A percentile compares a stretch with the other conserved stretches of the same genome.
Evolutionary conservation across 2,329 filamentous ascomycete genomes (phyloP).

Genomic region (Phyllosticta capitalensis): DNA sequence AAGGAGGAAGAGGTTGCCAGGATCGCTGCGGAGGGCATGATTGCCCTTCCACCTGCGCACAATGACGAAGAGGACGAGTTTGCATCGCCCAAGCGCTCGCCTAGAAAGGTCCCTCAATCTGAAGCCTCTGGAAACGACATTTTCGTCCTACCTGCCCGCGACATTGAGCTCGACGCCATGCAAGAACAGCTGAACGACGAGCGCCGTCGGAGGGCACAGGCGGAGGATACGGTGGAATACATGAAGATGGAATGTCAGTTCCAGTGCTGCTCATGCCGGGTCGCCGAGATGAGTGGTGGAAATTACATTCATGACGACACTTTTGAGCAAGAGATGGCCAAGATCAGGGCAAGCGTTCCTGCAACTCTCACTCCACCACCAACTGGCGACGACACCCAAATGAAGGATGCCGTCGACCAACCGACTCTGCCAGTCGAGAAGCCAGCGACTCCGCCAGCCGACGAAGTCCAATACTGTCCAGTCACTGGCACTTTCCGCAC

Average conservation of each 20-base stretch:
- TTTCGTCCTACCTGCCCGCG: slow-evolving; percentile 18
- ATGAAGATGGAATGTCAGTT: slow-evolving; percentile 66
- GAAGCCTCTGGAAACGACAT: slow-evolving; percentile 39
- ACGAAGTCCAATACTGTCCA: slow-evolving; percentile 25
- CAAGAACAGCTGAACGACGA: slow-evolving; percentile 44
- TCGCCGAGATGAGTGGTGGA: slow-evolving; percentile 30
- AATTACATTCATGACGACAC: slow-evolving; percentile 29
- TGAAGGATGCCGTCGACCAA: background rate
- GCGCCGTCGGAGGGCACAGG: slow-evolving; percentile 53
- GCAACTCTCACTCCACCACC: slow-evolving; percentile 51
- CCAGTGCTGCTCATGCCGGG: slow-evolving; percentile 52
- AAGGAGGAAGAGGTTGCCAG: slow-evolving; percentile 65
- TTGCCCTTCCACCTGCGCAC: slow-evolving; percentile 50
- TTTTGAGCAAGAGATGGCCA: slow-evolving; percentile 26
- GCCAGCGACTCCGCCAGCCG: background rate
- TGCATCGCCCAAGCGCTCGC: slow-evolving; percentile 48
- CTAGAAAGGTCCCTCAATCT: slow-evolving; percentile 33
- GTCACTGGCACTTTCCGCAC: slow-evolving; percentile 29
- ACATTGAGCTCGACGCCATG: slow-evolving; percentile 34
- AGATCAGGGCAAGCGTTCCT: slow-evolving; percentile 35
- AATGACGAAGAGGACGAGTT: slow-evolving; percentile 52
- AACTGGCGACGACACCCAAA: slow-evolving; percentile 44
- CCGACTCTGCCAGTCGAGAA: slow-evolving; percentile 11
- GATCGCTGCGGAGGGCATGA: slow-evolving; percentile 61
- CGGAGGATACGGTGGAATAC: slow-evolving; percentile 65